Percentiles rank a stretch among this genome's conserved stretches.
These are phyloP conservation scores for Tetrapisispora namnaoensis DNA, from an alignment of 805 yeast genomes.

Conservation along the genomic window DNA sequence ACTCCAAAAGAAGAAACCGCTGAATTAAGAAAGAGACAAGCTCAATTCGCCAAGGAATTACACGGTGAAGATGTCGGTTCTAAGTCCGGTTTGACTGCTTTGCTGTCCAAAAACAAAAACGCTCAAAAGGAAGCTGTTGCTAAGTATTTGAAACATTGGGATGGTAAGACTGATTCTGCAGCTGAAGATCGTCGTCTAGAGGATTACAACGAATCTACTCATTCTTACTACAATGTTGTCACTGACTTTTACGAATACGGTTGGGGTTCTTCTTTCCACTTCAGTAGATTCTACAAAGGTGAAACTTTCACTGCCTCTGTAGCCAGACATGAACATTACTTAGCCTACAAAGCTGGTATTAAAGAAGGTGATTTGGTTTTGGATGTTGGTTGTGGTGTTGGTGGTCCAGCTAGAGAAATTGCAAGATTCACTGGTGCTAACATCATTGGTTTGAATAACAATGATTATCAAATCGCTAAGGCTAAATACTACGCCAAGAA, in stretches of 20 bases:
- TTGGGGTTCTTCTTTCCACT: conserved; percentile 98
- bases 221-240: conserved; percentile 91
- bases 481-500: conserved; percentile 72
- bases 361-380: conserved; percentile 74
- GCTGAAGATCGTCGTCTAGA: conserved; percentile 65
- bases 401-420: conserved; percentile 98
- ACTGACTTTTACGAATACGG: conserved; percentile 99
- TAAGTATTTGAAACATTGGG: conserved; percentile 96
- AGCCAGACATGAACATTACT: conserved; percentile 94
- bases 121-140: conserved; percentile 78
- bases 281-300: conserved; percentile 86
- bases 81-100: conserved; percentile 65
- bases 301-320: conserved; percentile 90
- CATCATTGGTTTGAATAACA: conserved; percentile 88
- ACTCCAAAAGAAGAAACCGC: background rate
- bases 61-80: conserved; percentile 68
- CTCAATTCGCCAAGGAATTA: conserved; percentile 68
- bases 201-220: conserved; percentile 85
- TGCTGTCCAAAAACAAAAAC: conserved; percentile 62
- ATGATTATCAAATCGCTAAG: conserved; percentile 92
- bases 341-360: conserved; percentile 80
- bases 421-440: conserved; percentile 80
- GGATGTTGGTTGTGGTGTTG: conserved; percentile 99
- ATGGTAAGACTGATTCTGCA: conserved; percentile 67
- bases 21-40: conserved; percentile 31